Percentiles rank a stretch among this genome's conserved stretches.
These are phyloP conservation scores for Fusarium newnesense DNA, from an alignment of 2,329 filamentous ascomycete genomes.

Conservation along the genomic window DNA sequence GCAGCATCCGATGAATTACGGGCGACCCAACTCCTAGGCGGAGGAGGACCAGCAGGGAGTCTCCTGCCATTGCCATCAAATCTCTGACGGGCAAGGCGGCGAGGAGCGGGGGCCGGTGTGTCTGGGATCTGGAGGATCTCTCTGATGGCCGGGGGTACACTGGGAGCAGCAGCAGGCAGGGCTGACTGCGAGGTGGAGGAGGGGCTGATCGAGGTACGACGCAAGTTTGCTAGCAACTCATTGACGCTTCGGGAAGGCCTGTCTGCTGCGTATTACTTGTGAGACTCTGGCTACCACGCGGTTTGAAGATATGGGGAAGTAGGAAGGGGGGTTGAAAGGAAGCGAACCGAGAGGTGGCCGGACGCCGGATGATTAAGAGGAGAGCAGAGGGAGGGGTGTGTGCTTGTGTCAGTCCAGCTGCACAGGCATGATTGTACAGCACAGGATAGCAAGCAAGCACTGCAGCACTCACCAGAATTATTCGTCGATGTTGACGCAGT, in stretches of 20 bases:
- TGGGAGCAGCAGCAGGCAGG: conserved; percentile 55
- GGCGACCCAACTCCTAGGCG: conserved; percentile 66
- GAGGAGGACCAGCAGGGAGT: conserved; percentile 67
- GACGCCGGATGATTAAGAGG: conserved; percentile 20
- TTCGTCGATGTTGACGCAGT: conserved; percentile 38
- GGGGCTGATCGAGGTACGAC: conserved; percentile 55
- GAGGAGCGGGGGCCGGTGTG: conserved; percentile 61
- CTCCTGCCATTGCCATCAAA: conserved; percentile 61
- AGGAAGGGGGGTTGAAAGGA: conserved; percentile 30
- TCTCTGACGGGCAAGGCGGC: conserved; percentile 54
- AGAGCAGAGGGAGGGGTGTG: conserved; percentile 24
- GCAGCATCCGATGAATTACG: conserved; percentile 39
- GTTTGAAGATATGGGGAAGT: conserved; percentile 33
- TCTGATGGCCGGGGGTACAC: conserved; percentile 68
- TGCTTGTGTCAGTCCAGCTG: conserved; percentile 15
- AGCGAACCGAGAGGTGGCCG: conserved; percentile 42
- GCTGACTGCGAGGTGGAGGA: conserved; percentile 41
- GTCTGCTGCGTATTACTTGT: conserved; percentile 45
- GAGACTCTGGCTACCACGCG: conserved; percentile 46
- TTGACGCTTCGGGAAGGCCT: conserved; percentile 61
- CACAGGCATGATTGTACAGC: not conserved
- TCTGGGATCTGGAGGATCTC: conserved; percentile 69
- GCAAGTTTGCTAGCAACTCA: conserved; percentile 67
- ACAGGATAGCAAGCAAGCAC: not conserved
- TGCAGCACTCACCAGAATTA: conserved; percentile 42